phyloP scores from a whole-genome alignment of 208 protist species.

The Leishmania tropica region DNA sequence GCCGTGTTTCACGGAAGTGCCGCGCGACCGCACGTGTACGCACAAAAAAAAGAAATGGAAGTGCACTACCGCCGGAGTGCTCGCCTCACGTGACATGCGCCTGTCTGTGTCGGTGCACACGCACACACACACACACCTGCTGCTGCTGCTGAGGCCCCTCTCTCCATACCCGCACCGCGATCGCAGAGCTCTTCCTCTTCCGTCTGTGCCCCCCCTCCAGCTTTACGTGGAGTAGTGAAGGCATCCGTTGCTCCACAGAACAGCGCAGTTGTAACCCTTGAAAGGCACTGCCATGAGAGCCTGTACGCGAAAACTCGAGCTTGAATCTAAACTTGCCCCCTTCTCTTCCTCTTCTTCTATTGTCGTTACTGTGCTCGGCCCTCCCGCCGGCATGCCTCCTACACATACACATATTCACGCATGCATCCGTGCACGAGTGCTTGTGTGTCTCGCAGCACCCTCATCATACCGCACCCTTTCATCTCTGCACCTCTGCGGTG shows the following conservation, averaged over 20 bases:
- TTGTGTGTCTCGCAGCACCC: not conserved
- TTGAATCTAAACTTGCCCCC: not conserved
- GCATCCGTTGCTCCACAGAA: not conserved
- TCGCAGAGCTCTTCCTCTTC: too few species aligned
- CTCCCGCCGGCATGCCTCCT: not conserved
- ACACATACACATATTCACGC: not conserved
- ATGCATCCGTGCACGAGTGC: not conserved
- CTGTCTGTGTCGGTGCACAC: not conserved
- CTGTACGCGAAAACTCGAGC: not conserved
- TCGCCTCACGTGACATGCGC: too few species aligned
- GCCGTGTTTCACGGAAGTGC: too few species aligned
- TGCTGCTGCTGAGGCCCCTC: too few species aligned
- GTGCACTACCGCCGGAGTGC: too few species aligned
- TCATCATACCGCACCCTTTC: not conserved
- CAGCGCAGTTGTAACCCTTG: not conserved
- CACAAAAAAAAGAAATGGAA: too few species aligned
- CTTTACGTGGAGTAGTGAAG: too few species aligned
- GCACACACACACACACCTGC: not conserved
- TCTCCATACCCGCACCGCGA: too few species aligned
- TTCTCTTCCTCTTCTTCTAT: not conserved
- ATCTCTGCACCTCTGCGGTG: not conserved
- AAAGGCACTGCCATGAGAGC: not conserved
- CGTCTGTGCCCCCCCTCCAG: too few species aligned
- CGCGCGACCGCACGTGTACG: too few species aligned
- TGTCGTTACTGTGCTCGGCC: not conserved